These are phyloP conservation scores for Penicillium goetzii DNA, from an alignment of 495 filamentous ascomycete genomes.

Conservation along the genomic window DNA sequence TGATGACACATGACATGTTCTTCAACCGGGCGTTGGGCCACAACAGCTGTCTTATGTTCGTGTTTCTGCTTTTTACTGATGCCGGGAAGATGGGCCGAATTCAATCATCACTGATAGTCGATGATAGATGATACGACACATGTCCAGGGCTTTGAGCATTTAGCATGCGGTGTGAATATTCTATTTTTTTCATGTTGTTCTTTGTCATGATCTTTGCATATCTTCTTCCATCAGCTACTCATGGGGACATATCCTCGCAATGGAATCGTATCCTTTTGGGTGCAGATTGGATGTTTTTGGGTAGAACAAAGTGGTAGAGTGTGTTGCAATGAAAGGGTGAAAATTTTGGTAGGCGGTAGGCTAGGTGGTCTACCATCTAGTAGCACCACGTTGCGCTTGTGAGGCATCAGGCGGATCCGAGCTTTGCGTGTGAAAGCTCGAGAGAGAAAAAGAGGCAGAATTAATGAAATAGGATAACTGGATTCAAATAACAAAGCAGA, in stretches of 20 bases:
- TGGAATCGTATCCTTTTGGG: not conserved
- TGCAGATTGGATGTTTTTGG: not conserved
- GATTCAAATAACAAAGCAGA: no score
- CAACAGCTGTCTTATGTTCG: slow-evolving; percentile 26
- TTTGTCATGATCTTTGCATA: slow-evolving; percentile 20
- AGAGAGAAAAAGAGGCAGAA: no score
- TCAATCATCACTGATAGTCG: slow-evolving; percentile 17
- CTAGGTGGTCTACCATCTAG: no score
- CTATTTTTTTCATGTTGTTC: slow-evolving; percentile 12
- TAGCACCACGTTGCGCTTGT: no score
- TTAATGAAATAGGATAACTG: no score
- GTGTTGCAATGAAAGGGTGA: no score
- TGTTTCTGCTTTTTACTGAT: slow-evolving; percentile 29
- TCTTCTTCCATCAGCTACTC: slow-evolving; percentile 18
- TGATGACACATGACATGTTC: slow-evolving; percentile 37
- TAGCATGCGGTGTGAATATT: slow-evolving; percentile 51
- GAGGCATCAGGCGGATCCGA: no score
- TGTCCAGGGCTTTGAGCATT: slow-evolving; percentile 42
- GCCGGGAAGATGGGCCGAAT: slow-evolving; percentile 25
- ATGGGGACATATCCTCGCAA: slow-evolving; percentile 18
- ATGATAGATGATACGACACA: slow-evolving; percentile 39
- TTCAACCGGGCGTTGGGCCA: slow-evolving; percentile 48
- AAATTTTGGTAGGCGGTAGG: no score
- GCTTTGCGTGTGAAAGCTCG: no score
- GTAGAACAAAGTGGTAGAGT: not conserved